A percentile compares a stretch with the other conserved stretches of the same genome.
Evolutionary conservation across 345 rosid species (phyloP).

Genomic region (Odontarrhena argentea): DNA sequence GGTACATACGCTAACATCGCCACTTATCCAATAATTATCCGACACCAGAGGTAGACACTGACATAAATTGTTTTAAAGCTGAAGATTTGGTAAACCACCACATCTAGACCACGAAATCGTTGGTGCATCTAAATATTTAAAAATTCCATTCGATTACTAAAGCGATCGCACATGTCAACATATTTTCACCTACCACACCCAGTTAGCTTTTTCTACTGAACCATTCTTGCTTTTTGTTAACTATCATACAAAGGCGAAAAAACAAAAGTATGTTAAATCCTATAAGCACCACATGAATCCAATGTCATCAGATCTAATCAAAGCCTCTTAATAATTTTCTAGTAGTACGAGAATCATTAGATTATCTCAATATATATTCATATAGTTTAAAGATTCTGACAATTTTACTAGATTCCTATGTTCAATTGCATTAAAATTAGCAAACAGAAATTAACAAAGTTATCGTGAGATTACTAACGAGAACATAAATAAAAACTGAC

Average conservation of each 20-base stretch:
- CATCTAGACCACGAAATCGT: constrained; percentile 6
- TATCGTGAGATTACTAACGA: background rate
- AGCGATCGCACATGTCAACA: background rate
- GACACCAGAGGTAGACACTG: constrained; percentile 15
- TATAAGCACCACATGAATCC: constrained; percentile 5
- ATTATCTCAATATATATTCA: background rate
- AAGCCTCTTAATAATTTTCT: background rate
- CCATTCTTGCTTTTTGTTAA: background rate
- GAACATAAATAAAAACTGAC: constrained; percentile 39
- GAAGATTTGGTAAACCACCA: constrained; percentile 33
- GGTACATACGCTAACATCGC: constrained; percentile 15
- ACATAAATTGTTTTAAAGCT: constrained; percentile 22
- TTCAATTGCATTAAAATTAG: background rate
- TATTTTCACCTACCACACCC: constrained; percentile 21
- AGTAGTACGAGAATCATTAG: background rate
- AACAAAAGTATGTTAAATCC: background rate
- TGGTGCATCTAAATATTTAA: background rate
- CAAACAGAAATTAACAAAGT: background rate
- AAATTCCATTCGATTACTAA: background rate
- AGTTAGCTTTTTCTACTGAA: background rate
- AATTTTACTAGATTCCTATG: background rate
- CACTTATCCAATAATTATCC: constrained; percentile 1
- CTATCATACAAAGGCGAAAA: background rate
- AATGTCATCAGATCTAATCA: background rate
- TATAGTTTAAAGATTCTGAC: background rate